These are phyloP conservation scores for Russula abietina DNA, from an alignment of 768 basidiomycete genomes.

Conservation along the genomic window DNA sequence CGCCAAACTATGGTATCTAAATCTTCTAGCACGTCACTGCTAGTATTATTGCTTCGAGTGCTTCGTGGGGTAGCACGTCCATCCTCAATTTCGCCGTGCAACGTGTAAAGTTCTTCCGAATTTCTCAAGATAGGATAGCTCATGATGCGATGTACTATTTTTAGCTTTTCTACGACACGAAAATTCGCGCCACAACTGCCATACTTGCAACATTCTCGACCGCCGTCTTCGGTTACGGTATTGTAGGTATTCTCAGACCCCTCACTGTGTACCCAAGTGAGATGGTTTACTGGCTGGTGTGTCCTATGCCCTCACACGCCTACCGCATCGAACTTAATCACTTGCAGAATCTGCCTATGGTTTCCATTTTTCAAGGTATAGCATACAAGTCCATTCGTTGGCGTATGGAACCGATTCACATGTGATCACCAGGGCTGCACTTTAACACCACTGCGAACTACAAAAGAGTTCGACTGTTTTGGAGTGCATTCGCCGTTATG, in stretches of 20 bases:
- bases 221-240: conserved; percentile 58
- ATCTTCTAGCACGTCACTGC: conserved; percentile 48
- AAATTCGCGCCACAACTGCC: conserved; percentile 49
- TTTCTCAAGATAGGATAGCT: not conserved
- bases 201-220: conserved; percentile 60
- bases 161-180: conserved; percentile 54
- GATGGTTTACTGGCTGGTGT: conserved; percentile 55
- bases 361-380: conserved; percentile 54
- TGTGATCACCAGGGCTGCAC: conserved; percentile 41
- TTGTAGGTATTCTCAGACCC: conserved; percentile 54
- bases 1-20: not conserved
- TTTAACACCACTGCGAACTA: conserved; percentile 40
- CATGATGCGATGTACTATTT: not conserved
- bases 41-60: conserved; percentile 51
- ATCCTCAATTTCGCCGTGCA: conserved; percentile 60
- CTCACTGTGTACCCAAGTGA: conserved; percentile 57
- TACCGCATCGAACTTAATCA: not conserved
- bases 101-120: conserved; percentile 34
- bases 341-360: conserved; percentile 46
- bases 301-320: conserved; percentile 21
- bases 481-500: conserved; percentile 46
- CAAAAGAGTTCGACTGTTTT: conserved; percentile 50
- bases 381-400: conserved; percentile 27
- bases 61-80: conserved; percentile 46
- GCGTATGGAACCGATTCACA: conserved; percentile 22